A percentile compares a stretch with the other conserved stretches of the same genome.
Evolutionary conservation across 192 early-diverging fungal species (phyloP).

Genomic region (Allomyces javanicus): DNA sequence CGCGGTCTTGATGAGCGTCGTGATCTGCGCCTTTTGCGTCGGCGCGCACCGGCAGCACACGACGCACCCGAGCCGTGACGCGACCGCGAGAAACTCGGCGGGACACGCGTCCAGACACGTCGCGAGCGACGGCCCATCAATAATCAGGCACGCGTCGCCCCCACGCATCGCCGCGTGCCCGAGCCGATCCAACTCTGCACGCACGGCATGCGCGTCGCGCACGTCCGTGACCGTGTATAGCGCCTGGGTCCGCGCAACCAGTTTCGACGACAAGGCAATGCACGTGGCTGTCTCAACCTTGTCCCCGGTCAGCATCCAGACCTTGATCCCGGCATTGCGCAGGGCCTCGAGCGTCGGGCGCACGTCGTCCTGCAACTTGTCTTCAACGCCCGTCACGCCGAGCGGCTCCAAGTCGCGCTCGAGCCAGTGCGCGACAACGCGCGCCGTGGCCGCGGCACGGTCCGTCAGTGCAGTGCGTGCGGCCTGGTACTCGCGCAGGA

Average conservation of each 20-base stretch:
- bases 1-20: constrained; percentile 49
- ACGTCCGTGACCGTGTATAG: constrained; percentile 48
- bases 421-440: constrained; percentile 39
- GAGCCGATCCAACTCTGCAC: constrained; percentile 6
- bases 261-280: constrained; percentile 79
- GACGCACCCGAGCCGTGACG: constrained; percentile 58
- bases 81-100: constrained; percentile 60
- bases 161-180: not conserved
- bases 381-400: constrained; percentile 87
- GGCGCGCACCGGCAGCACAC: constrained; percentile 91
- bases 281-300: constrained; percentile 94
- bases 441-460: constrained; percentile 21
- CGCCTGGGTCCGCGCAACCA: constrained; percentile 67
- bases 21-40: constrained; percentile 89
- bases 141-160: constrained; percentile 38
- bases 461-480: constrained; percentile 1
- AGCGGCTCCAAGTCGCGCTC: constrained; percentile 77
- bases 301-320: constrained; percentile 98
- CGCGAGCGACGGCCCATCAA: constrained; percentile 81
- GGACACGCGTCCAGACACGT: constrained; percentile 49
- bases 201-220: constrained; percentile 2
- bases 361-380: constrained; percentile 86
- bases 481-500: constrained; percentile 10
- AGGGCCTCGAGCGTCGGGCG: constrained; percentile 69
- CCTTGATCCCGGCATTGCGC: constrained; percentile 72